phyloP scores from a whole-genome alignment of 2,329 filamentous ascomycete species.

The Nothophoma quercina region DNA sequence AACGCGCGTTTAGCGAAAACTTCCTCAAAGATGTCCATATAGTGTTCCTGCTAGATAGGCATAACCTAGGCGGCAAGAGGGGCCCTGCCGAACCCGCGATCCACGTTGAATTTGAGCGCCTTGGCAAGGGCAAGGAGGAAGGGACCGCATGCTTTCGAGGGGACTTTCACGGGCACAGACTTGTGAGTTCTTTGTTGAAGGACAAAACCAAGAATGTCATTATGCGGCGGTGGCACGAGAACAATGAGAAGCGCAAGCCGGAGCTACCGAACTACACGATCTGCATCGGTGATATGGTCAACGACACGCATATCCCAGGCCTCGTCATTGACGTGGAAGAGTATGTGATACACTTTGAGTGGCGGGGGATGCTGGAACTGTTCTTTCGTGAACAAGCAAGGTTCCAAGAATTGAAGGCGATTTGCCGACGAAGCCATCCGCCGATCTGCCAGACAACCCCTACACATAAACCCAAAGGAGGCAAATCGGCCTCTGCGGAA shows the following conservation, averaged over 20 bases:
- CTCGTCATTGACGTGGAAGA: slow-evolving; percentile 28
- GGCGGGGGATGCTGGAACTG: slow-evolving; percentile 37
- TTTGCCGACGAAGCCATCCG: slow-evolving; percentile 3
- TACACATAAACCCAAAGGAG: slow-evolving; percentile 17
- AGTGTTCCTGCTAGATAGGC: slow-evolving; percentile 42
- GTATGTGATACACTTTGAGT: slow-evolving; percentile 36
- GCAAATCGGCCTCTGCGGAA: slow-evolving; percentile 22
- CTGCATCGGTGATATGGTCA: slow-evolving; percentile 37
- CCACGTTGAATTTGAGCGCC: slow-evolving; percentile 25
- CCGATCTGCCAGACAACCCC: background rate
- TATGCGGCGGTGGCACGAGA: slow-evolving; percentile 40
- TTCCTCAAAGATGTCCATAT: slow-evolving; percentile 33
- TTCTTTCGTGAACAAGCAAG: slow-evolving; percentile 44
- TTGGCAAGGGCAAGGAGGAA: slow-evolving; percentile 23
- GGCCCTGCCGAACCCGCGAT: slow-evolving; percentile 36
- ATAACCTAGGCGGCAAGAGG: slow-evolving; percentile 42
- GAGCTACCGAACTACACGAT: slow-evolving; percentile 46
- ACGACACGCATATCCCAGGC: slow-evolving; percentile 40
- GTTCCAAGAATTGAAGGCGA: slow-evolving; percentile 14
- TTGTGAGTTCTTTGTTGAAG: background rate
- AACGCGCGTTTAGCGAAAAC: slow-evolving; percentile 38
- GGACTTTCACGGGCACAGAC: slow-evolving; percentile 21
- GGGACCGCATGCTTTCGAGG: slow-evolving; percentile 24
- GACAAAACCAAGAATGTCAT: slow-evolving; percentile 7
- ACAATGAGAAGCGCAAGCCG: slow-evolving; percentile 29